phyloP scores from a whole-genome alignment of 768 basidiomycete genomes.

The Albatrellus ellisii region DNA sequence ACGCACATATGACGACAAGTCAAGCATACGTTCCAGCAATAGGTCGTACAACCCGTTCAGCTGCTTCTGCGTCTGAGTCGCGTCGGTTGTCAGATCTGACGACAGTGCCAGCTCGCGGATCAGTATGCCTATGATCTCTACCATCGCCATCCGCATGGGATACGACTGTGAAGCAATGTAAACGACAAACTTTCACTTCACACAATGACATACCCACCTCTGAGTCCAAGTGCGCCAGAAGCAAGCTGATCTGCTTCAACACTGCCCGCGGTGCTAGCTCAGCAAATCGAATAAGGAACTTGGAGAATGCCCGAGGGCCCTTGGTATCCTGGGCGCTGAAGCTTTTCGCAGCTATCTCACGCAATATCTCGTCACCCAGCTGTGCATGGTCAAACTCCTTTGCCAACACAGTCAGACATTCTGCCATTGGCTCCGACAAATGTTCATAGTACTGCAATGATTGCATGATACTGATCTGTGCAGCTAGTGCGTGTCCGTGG shows the following conservation, averaged over 20 bases:
- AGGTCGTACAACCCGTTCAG: slow-evolving; percentile 72
- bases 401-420: slow-evolving; percentile 65
- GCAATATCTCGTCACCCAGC: slow-evolving; percentile 81
- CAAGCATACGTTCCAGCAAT: slow-evolving; percentile 78
- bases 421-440: slow-evolving; percentile 88
- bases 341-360: slow-evolving; percentile 69
- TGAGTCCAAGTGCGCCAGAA: slow-evolving; percentile 80
- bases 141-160: slow-evolving; percentile 89
- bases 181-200: background rate
- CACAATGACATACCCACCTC: slow-evolving; percentile 40
- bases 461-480: slow-evolving; percentile 86
- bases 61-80: slow-evolving; percentile 47
- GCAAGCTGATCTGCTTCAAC: slow-evolving; percentile 78
- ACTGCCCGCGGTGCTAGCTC: slow-evolving; percentile 72
- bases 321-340: slow-evolving; percentile 81
- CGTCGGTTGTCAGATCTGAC: slow-evolving; percentile 32
- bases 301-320: slow-evolving; percentile 73
- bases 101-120: slow-evolving; percentile 67
- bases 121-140: slow-evolving; percentile 80
- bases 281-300: slow-evolving; percentile 69
- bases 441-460: slow-evolving; percentile 91
- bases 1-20: slow-evolving; percentile 83
- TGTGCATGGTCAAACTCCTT: slow-evolving; percentile 84
- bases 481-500: slow-evolving; percentile 71
- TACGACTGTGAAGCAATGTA: slow-evolving; percentile 48